Percentiles rank a stretch among this genome's conserved stretches.
Evolutionary conservation across 768 basidiomycete species (phyloP).

Genomic region (Asterophora parasitica): DNA sequence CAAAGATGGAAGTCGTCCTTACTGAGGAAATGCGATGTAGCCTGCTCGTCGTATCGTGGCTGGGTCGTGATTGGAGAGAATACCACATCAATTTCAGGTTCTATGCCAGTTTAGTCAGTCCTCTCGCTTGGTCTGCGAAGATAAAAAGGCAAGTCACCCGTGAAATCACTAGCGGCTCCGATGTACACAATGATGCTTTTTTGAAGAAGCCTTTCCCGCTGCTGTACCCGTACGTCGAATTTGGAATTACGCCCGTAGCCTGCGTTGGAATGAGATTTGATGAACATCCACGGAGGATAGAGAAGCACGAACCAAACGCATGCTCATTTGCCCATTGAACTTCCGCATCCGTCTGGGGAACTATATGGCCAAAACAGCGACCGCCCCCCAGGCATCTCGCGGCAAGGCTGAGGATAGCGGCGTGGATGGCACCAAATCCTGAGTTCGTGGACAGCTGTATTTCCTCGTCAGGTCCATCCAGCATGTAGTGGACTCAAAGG

Average conservation of each 20-base stretch:
- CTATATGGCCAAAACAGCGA: slow-evolving; percentile 51
- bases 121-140: neutral
- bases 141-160: slow-evolving; percentile 35
- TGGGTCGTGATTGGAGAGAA: slow-evolving; percentile 62
- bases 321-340: slow-evolving; percentile 45
- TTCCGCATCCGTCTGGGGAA: slow-evolving; percentile 66
- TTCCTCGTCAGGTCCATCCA: neutral
- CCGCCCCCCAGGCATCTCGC: slow-evolving; percentile 63
- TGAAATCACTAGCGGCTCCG: slow-evolving; percentile 68
- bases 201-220: slow-evolving; percentile 53
- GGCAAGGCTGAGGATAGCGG: slow-evolving; percentile 69
- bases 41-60: slow-evolving; percentile 53
- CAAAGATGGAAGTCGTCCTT: slow-evolving; percentile 14
- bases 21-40: slow-evolving; percentile 52
- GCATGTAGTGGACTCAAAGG: neutral
- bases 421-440: slow-evolving; percentile 84
- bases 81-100: slow-evolving; percentile 68
- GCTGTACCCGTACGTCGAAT: slow-evolving; percentile 54
- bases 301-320: slow-evolving; percentile 45
- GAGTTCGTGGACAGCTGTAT: slow-evolving; percentile 55
- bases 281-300: neutral
- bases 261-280: slow-evolving; percentile 15
- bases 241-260: slow-evolving; percentile 50
- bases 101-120: slow-evolving; percentile 23
- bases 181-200: slow-evolving; percentile 64